phyloP scores from a whole-genome alignment of 148 eudicot species.

The Rhododendron vialii region DNA sequence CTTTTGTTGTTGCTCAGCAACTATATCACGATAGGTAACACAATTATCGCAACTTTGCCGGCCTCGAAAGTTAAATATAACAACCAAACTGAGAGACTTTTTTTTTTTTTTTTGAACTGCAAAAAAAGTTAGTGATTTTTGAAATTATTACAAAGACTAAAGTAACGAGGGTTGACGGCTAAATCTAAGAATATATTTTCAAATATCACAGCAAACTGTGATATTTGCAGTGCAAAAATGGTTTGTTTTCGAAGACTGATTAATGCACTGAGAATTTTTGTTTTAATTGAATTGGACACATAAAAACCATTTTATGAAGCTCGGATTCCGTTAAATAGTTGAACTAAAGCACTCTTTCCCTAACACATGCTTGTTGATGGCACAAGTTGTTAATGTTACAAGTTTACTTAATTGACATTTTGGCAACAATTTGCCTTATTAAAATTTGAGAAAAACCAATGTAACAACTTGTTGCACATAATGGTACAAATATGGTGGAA shows the following conservation, averaged over 20 bases:
- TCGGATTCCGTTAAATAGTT: background rate
- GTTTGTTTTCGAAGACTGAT: background rate
- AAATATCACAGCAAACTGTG: too few relatives aligned
- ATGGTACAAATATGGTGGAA: background rate
- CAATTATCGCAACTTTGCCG: too few relatives aligned
- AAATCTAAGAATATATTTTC: too few relatives aligned
- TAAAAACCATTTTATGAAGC: background rate
- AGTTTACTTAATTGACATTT: background rate
- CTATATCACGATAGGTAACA: too few relatives aligned
- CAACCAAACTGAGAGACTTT: too few relatives aligned
- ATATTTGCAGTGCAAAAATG: too few relatives aligned
- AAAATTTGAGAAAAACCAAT: background rate
- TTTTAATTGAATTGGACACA: background rate
- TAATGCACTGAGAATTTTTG: too few relatives aligned
- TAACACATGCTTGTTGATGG: background rate
- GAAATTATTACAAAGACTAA: too few relatives aligned
- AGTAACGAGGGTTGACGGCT: too few relatives aligned
- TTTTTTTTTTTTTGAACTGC: too few relatives aligned
- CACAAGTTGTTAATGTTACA: background rate
- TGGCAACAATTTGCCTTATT: slow-evolving; percentile 5
- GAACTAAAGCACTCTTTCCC: background rate
- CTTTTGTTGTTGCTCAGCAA: background rate
- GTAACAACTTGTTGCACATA: background rate
- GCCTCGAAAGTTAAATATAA: too few relatives aligned
- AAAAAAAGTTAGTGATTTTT: too few relatives aligned